Evolutionary conservation across 2,329 filamentous ascomycete genomes (phyloP).

Genomic region (Colletotrichum orchidophilum): DNA sequence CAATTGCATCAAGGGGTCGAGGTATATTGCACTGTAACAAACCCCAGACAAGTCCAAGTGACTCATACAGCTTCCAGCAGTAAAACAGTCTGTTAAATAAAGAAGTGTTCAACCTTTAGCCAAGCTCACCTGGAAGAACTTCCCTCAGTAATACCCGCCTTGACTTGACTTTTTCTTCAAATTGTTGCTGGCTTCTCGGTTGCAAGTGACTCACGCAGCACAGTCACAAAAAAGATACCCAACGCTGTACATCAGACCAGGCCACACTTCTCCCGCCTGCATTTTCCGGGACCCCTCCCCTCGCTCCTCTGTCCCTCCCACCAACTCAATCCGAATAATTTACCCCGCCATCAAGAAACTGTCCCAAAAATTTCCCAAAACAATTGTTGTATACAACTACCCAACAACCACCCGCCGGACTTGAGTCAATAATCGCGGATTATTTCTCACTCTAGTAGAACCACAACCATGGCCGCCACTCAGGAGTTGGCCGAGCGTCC

Average conservation of each 20-base stretch:
- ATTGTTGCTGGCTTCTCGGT: not conserved
- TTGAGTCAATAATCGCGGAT: slow-evolving; percentile 24
- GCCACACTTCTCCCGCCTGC: slow-evolving; percentile 3
- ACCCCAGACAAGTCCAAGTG: slow-evolving; percentile 3
- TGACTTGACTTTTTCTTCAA: not conserved
- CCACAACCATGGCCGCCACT: slow-evolving; percentile 50
- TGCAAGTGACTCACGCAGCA: slow-evolving; percentile 26
- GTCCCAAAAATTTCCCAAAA: slow-evolving; percentile 30
- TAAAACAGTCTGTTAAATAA: not conserved
- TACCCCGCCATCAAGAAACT: slow-evolving; percentile 33
- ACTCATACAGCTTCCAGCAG: not conserved
- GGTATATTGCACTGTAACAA: not conserved
- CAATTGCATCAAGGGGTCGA: not conserved
- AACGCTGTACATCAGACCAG: not conserved
- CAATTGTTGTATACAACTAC: not conserved
- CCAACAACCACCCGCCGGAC: not conserved
- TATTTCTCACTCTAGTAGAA: slow-evolving; percentile 3
- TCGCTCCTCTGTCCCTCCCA: slow-evolving; percentile 11
- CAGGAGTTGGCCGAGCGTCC: slow-evolving; percentile 62
- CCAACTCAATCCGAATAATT: slow-evolving; percentile 32
- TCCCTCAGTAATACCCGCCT: not conserved
- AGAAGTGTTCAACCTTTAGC: not conserved
- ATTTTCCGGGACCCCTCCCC: not conserved
- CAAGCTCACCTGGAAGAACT: not conserved
- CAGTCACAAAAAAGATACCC: slow-evolving; percentile 8